Percentiles rank a stretch among this genome's conserved stretches.
Evolutionary conservation across 2,329 filamentous ascomycete genomes (phyloP).

Genomic region (Sporothrix variecibatus): DNA sequence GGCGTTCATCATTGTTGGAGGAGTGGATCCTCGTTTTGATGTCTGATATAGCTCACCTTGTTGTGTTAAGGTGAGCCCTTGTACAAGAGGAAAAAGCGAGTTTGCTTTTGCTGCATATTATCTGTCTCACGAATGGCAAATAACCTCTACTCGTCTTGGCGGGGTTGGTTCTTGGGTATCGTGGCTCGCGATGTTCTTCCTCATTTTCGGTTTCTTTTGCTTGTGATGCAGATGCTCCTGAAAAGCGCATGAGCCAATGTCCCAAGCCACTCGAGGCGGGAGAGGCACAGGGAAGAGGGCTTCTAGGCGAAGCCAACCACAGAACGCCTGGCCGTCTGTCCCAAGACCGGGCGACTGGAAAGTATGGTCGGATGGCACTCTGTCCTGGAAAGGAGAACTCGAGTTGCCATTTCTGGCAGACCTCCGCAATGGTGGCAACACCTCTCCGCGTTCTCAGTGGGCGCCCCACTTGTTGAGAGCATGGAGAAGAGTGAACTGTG

Average conservation of each 20-base stretch:
- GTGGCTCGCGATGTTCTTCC: neutral
- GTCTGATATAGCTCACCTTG: slow-evolving; percentile 5
- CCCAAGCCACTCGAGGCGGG: slow-evolving; percentile 6
- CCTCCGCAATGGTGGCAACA: slow-evolving; percentile 17
- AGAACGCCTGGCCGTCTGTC: neutral
- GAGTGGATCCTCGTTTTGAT: neutral
- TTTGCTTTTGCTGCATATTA: neutral
- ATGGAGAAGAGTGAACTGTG: neutral
- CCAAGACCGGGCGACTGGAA: neutral
- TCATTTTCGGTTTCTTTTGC: neutral
- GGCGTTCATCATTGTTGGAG: neutral
- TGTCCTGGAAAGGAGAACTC: slow-evolving; percentile 5
- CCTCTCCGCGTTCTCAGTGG: neutral
- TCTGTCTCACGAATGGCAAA: neutral
- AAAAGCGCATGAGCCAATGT: slow-evolving; percentile 1
- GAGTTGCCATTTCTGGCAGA: slow-evolving; percentile 14
- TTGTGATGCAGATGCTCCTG: neutral
- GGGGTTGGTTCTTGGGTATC: neutral
- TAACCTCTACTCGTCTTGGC: neutral
- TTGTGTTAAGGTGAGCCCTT: neutral
- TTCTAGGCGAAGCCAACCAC: neutral
- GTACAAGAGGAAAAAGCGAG: neutral
- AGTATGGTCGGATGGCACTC: neutral
- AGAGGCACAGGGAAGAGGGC: slow-evolving; percentile 5
- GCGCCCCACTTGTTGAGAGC: neutral